Evolutionary conservation across 805 yeast species (phyloP).

Genomic region (Priceomyces fermenticarens): DNA sequence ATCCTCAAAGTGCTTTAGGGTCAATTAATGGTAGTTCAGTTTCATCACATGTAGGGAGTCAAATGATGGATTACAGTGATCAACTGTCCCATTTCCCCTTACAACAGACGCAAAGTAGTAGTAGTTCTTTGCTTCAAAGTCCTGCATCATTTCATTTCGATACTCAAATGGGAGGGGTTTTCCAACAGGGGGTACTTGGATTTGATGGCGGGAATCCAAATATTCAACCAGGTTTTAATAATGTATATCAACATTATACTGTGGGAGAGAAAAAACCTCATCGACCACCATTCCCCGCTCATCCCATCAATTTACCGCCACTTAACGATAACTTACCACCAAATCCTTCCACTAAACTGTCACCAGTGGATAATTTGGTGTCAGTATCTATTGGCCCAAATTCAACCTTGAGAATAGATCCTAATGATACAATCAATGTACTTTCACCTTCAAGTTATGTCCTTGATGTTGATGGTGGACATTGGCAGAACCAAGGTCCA

Average conservation of each 20-base stretch:
- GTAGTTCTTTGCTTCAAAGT: neutral
- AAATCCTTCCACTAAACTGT: neutral
- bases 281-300: neutral
- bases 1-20: no score
- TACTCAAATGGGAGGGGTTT: neutral
- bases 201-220: neutral
- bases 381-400: conserved; percentile 35
- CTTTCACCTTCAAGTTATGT: conserved; percentile 35
- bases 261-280: neutral
- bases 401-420: conserved; percentile 28
- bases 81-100: neutral
- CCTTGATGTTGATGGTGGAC: conserved; percentile 33
- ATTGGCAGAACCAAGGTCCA: conserved; percentile 40
- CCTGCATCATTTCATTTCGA: neutral
- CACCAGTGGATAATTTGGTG: conserved; percentile 4
- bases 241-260: neutral
- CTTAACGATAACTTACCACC: neutral
- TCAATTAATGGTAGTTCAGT: no score
- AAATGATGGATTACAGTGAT: neutral
- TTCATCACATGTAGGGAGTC: neutral
- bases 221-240: neutral
- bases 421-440: conserved; percentile 30
- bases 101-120: neutral
- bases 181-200: neutral
- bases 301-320: conserved; percentile 1